Evolutionary conservation across 2,329 filamentous ascomycete genomes (phyloP).

Genomic region (Teratosphaeria destructans): DNA sequence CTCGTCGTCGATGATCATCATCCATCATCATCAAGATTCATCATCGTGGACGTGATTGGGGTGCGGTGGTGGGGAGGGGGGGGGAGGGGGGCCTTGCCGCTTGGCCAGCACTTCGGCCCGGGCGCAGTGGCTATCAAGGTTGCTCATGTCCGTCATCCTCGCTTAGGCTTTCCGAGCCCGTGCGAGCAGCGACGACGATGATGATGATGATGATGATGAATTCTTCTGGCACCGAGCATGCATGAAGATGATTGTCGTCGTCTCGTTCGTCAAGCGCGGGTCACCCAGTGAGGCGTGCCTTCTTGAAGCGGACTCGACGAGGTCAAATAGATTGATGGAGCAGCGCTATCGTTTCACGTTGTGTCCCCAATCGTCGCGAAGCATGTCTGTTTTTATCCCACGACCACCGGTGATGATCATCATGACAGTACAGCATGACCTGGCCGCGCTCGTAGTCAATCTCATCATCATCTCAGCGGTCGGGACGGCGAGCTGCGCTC

Average conservation of each 20-base stretch:
- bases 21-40: too few species aligned
- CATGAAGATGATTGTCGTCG: not conserved
- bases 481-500: slow-evolving; percentile 1
- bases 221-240: not conserved
- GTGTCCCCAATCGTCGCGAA: too few species aligned
- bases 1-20: too few species aligned
- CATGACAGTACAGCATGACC: too few species aligned
- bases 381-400: too few species aligned
- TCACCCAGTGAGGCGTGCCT: not conserved
- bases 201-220: too few species aligned
- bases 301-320: not conserved
- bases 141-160: slow-evolving; percentile 3
- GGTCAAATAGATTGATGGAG: not conserved
- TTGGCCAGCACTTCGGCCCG: not conserved
- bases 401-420: too few species aligned
- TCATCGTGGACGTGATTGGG: too few species aligned
- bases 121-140: not conserved
- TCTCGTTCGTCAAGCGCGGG: not conserved
- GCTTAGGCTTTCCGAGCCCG: not conserved
- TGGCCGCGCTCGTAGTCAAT: not conserved
- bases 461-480: not conserved
- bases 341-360: too few species aligned
- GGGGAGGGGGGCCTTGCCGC: not conserved
- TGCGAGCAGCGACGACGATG: not conserved
- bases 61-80: too few species aligned